Conservation (phyloP, 164 flowering plant species). For the Aristolochia californica region DNA sequence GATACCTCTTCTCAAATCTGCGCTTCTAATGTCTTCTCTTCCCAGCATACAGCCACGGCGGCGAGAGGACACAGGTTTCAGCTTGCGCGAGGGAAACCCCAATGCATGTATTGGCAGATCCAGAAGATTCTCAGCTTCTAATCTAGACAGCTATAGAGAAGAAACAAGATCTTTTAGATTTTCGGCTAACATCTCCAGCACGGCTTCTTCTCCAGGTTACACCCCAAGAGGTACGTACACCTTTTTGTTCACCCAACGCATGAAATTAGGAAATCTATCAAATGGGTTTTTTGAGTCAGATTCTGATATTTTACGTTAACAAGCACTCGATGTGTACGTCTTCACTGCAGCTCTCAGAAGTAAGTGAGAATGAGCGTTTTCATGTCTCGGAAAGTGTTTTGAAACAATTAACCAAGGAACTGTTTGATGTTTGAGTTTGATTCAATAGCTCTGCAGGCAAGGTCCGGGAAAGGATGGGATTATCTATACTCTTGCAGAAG, state of each 20-base stretch:
- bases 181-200: constrained; percentile 62
- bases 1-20: too few relatives aligned
- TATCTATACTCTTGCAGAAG: constrained; percentile 19
- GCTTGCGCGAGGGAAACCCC: too few relatives aligned
- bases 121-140: constrained; percentile 62
- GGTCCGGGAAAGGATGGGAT: constrained; percentile 39
- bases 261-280: background rate
- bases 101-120: constrained; percentile 29
- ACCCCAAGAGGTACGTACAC: constrained; percentile 36
- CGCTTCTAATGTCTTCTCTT: too few relatives aligned
- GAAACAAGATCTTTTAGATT: constrained; percentile 49
- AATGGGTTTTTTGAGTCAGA: background rate
- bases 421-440: constrained; percentile 1
- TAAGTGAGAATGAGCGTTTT: constrained; percentile 7
- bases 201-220: constrained; percentile 91
- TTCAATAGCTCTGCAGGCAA: constrained; percentile 61
- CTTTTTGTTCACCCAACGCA: background rate
- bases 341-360: constrained; percentile 78
- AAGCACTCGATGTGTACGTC: constrained; percentile 71
- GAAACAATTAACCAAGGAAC: background rate
- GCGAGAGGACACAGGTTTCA: too few relatives aligned
- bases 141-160: constrained; percentile 55
- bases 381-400: background rate
- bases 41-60: too few relatives aligned
- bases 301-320: constrained; percentile 34